These are phyloP conservation scores for Phaseolus coccineus DNA, from an alignment of 331 rosid species.

Conservation along the genomic window DNA sequence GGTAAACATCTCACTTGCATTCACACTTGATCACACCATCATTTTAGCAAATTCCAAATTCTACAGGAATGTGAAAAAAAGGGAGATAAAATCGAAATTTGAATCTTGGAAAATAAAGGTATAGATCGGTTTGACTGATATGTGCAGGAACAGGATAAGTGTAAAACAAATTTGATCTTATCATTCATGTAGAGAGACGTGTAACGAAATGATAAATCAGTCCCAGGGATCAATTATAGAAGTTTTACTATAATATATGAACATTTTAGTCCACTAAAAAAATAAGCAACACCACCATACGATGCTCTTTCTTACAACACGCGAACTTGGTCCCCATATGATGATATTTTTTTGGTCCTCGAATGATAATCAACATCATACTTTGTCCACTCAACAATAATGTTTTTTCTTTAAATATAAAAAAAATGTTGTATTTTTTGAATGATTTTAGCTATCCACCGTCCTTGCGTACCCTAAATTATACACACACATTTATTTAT, in stretches of 20 bases:
- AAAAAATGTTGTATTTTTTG: background rate
- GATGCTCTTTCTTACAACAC: conserved; percentile 1
- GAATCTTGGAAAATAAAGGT: background rate
- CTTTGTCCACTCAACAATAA: background rate
- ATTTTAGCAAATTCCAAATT: background rate
- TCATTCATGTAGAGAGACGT: background rate
- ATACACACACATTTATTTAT: background rate
- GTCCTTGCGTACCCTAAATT: background rate
- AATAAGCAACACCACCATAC: background rate
- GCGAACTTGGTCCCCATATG: background rate
- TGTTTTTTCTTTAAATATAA: background rate
- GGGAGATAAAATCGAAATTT: background rate
- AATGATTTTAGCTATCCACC: background rate
- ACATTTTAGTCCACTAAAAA: background rate
- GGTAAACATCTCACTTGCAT: background rate
- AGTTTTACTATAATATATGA: background rate
- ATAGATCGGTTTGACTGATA: background rate
- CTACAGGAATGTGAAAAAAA: background rate
- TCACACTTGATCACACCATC: background rate
- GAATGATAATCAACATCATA: background rate
- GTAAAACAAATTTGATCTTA: background rate
- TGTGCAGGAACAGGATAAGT: background rate
- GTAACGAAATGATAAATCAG: background rate
- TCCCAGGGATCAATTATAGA: background rate
- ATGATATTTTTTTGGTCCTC: background rate